Evolutionary conservation across 2,329 filamentous ascomycete genomes (phyloP).

Genomic region (Fusarium duplospermum): DNA sequence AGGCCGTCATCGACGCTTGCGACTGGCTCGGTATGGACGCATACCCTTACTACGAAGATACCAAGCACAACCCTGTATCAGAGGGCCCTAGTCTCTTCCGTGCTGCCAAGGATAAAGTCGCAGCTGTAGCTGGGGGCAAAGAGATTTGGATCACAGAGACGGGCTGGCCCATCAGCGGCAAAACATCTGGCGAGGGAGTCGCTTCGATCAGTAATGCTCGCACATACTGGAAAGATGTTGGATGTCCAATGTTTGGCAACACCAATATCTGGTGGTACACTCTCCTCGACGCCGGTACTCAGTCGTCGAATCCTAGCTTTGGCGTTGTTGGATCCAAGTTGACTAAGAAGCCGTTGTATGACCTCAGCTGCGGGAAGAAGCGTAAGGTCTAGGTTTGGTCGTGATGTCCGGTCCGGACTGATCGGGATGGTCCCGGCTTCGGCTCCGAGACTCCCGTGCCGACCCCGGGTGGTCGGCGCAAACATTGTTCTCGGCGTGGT

Average conservation of each 20-base stretch:
- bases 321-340: constrained; percentile 71
- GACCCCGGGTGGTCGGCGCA: constrained; percentile 38
- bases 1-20: constrained; percentile 72
- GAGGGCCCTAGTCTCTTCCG: constrained; percentile 76
- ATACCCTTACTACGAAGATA: constrained; percentile 86
- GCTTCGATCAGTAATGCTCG: constrained; percentile 76
- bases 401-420: neutral
- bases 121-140: constrained; percentile 71
- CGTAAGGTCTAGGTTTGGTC: neutral
- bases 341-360: constrained; percentile 67
- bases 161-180: constrained; percentile 83
- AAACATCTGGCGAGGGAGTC: constrained; percentile 69
- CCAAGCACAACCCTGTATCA: constrained; percentile 72
- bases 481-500: constrained; percentile 45
- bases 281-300: constrained; percentile 73
- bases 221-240: constrained; percentile 83
- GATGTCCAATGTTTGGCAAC: constrained; percentile 75
- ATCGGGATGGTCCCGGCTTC: constrained; percentile 15
- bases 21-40: constrained; percentile 89
- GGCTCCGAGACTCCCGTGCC: constrained; percentile 27
- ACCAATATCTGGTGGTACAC: constrained; percentile 82
- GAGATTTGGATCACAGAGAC: constrained; percentile 89
- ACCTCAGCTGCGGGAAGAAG: constrained; percentile 63
- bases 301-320: constrained; percentile 74
- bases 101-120: constrained; percentile 71